Conservation (phyloP, 2,329 filamentous ascomycete genomes). For the Myotisia sp. region DNA sequence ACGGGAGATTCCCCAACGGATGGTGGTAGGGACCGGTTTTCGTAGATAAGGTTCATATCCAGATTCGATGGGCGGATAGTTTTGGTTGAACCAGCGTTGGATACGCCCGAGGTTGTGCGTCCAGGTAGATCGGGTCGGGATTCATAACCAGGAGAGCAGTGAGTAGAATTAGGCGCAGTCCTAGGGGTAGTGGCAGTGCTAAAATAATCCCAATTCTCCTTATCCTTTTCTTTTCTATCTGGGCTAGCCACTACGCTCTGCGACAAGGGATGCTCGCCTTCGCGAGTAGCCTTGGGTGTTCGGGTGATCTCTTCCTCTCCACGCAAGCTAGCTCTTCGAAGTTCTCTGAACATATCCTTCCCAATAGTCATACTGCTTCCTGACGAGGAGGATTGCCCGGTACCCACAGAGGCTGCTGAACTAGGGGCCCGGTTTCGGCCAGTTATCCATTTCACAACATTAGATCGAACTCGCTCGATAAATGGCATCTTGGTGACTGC, state of each 20-base stretch:
- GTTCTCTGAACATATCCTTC: slow-evolving; percentile 35
- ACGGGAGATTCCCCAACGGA: slow-evolving; percentile 16
- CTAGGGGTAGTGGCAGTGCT: slow-evolving; percentile 6
- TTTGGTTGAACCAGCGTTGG: slow-evolving; percentile 34
- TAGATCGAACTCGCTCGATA: slow-evolving; percentile 69
- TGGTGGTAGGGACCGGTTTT: neutral
- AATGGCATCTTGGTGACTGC: slow-evolving; percentile 84
- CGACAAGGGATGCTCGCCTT: slow-evolving; percentile 57
- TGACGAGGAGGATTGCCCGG: slow-evolving; percentile 40
- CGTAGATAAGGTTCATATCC: slow-evolving; percentile 13
- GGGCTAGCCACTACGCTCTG: slow-evolving; percentile 61
- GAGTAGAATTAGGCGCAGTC: slow-evolving; percentile 6
- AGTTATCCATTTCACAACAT: slow-evolving; percentile 51
- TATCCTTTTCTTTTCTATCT: slow-evolving; percentile 27
- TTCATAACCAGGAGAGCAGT: slow-evolving; percentile 15
- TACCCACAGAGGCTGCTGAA: slow-evolving; percentile 40
- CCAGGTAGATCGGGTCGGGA: slow-evolving; percentile 26
- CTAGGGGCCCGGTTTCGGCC: slow-evolving; percentile 40
- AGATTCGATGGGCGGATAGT: slow-evolving; percentile 28
- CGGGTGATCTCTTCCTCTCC: slow-evolving; percentile 41
- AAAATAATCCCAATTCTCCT: slow-evolving; percentile 24
- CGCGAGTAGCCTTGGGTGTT: slow-evolving; percentile 35
- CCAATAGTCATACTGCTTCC: slow-evolving; percentile 42
- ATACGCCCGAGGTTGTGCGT: slow-evolving; percentile 30
- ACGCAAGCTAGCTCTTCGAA: slow-evolving; percentile 42